Conservation (phyloP, 768 basidiomycete species). For the Naganishia vishniacii region DNA sequence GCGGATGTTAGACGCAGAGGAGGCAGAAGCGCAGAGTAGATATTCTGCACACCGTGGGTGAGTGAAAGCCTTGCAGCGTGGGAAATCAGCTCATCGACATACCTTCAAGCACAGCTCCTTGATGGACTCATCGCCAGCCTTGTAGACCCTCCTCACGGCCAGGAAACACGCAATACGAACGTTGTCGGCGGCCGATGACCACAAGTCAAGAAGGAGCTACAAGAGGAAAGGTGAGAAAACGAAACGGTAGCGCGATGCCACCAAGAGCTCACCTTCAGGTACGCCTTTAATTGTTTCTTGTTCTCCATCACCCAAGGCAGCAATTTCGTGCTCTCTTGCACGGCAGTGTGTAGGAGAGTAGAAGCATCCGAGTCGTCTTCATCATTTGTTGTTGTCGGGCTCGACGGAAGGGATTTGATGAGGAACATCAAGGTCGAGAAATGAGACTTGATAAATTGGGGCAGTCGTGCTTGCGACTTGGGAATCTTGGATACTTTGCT, state of each 20-base stretch:
- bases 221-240: background rate
- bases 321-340: slow-evolving; percentile 79
- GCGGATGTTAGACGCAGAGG: slow-evolving; percentile 74
- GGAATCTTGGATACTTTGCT: slow-evolving; percentile 78
- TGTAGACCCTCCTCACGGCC: slow-evolving; percentile 71
- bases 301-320: slow-evolving; percentile 80
- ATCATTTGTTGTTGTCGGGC: slow-evolving; percentile 49
- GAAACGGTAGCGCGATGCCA: background rate
- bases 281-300: slow-evolving; percentile 75
- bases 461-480: slow-evolving; percentile 71
- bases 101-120: slow-evolving; percentile 84
- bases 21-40: slow-evolving; percentile 80
- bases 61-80: background rate
- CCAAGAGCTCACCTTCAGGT: slow-evolving; percentile 64
- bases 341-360: slow-evolving; percentile 56
- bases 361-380: slow-evolving; percentile 34
- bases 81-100: slow-evolving; percentile 25
- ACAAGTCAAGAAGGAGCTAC: slow-evolving; percentile 74
- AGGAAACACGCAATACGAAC: slow-evolving; percentile 81
- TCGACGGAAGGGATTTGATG: slow-evolving; percentile 63
- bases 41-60: slow-evolving; percentile 55
- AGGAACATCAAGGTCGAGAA: slow-evolving; percentile 80
- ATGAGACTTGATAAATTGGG: slow-evolving; percentile 80
- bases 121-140: slow-evolving; percentile 69
- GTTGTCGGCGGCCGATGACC: slow-evolving; percentile 74